Percentiles rank a stretch among this genome's conserved stretches.
phyloP scores from a whole-genome alignment of 2,329 filamentous ascomycete genomes.

The Graphilbum sp. region DNA sequence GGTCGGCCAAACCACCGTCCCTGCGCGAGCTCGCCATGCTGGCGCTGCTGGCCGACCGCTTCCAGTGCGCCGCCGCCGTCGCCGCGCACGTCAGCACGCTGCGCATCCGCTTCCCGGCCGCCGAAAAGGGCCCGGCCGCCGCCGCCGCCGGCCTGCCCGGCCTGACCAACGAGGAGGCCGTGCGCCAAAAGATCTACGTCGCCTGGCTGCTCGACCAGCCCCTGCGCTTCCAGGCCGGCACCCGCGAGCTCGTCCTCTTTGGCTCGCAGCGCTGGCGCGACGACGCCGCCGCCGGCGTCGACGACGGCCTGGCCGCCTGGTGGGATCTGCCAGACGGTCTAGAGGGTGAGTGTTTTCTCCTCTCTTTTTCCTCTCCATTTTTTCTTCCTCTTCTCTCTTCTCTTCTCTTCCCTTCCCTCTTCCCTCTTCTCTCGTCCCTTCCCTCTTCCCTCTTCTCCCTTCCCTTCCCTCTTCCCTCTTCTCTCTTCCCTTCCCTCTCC shows the following conservation, averaged over 20 bases:
- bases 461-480: background rate
- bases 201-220: constrained; percentile 49
- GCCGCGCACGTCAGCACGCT: constrained; percentile 33
- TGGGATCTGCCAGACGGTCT: constrained; percentile 56
- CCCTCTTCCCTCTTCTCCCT: background rate
- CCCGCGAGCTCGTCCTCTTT: constrained; percentile 47
- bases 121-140: constrained; percentile 3
- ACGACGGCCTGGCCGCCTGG: constrained; percentile 34
- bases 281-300: constrained; percentile 13
- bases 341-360: constrained; percentile 32
- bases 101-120: constrained; percentile 32
- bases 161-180: constrained; percentile 34
- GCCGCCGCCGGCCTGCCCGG: constrained; percentile 22
- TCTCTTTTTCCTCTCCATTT: background rate
- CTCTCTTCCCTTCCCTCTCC: too few species aligned
- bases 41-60: constrained; percentile 56
- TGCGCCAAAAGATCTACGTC: constrained; percentile 54
- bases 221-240: constrained; percentile 41
- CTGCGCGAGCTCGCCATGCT: constrained; percentile 50
- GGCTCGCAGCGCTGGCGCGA: constrained; percentile 44
- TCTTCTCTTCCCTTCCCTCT: background rate
- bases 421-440: background rate
- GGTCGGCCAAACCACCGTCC: constrained; percentile 23
- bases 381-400: background rate
- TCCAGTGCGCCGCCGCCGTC: constrained; percentile 44